Evolutionary conservation across 345 rosid genomes (phyloP), one percentile per base, ranked within the genome.

Genomic region (Hevea brasiliensis): DNA sequence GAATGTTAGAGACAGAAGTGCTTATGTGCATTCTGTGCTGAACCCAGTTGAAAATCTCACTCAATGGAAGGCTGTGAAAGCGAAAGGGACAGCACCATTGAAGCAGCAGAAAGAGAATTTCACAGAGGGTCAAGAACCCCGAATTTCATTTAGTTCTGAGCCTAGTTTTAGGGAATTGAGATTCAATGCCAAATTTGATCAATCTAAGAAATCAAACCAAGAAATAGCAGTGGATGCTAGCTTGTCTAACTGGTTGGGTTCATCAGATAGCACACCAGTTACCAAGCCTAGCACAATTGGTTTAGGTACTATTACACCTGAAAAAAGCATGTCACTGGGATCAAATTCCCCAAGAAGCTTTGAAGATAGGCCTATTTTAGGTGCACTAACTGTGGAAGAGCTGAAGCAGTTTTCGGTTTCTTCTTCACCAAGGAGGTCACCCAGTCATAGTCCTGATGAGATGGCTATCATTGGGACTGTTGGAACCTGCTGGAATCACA

Each of bases 21-120:
- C 73, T 71, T 85, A 86, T 77, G 86, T 81, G 40, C 89, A 87
- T 76, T 75, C 89, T 51, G 94, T 92, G 72, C 72, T 95, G 79
- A 88, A 87, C 76, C 97, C 99, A 1, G 96, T 95, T 37, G 97
- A 93, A 80, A 95, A 92, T 79, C 87, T 93, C n/a, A 82, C 87
- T 74, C 99, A 92, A 79, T 95, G 98, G 99, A 92, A 84, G 76
- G 87, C 93, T 23, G 86, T 87, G 71, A 91, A 92, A 74, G 79
- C 87, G 0, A 87, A 80, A 76, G 91, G 85, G 70, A 81, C 73
- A 47, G 75, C 76, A 0, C 85, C 81, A 60, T 68, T 81, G 78
- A 79, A 79, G 79, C 84, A 77, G 35, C 89, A 77, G 76, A 95
- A 95, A 86, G 97, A 95, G 82, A 93, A 95, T 73, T 57, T 79